Percentiles rank a stretch among this genome's conserved stretches.
phyloP scores from a whole-genome alignment of 2,329 filamentous ascomycete genomes.

The Orbilia oligospora region DNA sequence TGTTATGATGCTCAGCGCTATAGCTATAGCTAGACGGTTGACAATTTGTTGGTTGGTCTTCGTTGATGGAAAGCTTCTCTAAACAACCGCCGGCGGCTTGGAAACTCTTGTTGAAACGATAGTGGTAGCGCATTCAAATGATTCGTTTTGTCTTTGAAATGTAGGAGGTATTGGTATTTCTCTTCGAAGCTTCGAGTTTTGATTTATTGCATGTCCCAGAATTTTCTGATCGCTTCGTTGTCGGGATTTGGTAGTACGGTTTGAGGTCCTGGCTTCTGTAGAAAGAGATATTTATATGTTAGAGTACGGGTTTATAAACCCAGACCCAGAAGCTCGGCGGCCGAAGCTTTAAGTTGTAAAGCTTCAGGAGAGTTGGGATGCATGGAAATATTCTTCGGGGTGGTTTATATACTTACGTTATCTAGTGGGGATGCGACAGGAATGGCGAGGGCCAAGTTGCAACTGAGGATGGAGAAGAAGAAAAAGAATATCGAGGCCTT shows the following conservation, averaged over 20 bases:
- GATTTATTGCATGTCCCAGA: slow-evolving; percentile 24
- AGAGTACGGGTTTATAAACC: not conserved
- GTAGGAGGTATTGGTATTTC: not conserved
- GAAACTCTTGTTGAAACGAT: not conserved
- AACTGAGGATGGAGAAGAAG: slow-evolving; percentile 4
- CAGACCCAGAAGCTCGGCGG: not conserved
- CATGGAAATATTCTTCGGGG: not conserved
- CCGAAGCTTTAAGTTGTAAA: not conserved
- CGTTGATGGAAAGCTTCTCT: not conserved
- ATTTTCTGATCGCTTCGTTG: not conserved
- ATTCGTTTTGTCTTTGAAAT: not conserved
- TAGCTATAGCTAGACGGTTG: too few relatives aligned
- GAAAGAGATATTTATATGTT: not conserved
- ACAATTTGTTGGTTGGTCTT: not conserved
- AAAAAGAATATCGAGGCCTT: slow-evolving; percentile 11
- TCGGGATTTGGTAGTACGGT: slow-evolving; percentile 4
- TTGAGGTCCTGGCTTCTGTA: not conserved
- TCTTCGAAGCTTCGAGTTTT: not conserved
- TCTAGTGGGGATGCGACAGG: not conserved
- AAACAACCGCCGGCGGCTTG: slow-evolving; percentile 4
- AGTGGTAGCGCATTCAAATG: not conserved
- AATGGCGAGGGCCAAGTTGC: slow-evolving; percentile 9
- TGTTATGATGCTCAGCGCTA: not conserved
- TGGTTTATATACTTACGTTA: not conserved
- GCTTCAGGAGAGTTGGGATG: not conserved